phyloP scores from a whole-genome alignment of 495 filamentous ascomycete genomes.

The Hypoxylon crocopeplum region DNA sequence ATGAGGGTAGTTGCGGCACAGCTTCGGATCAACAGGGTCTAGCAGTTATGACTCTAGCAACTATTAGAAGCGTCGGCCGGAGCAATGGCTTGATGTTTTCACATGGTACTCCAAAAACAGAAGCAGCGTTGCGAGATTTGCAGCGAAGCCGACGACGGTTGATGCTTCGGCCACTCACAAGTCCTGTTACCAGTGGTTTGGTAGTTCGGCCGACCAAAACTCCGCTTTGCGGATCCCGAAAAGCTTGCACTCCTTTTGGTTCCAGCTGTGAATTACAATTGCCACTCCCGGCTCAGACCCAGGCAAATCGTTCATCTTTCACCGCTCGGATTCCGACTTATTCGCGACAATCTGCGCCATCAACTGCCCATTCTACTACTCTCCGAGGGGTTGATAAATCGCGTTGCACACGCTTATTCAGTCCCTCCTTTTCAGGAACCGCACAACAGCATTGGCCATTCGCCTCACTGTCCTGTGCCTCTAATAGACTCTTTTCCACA shows the following conservation, averaged over 20 bases:
- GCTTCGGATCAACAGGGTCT: constrained; percentile 3
- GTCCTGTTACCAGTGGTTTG: neutral
- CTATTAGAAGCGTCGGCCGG: constrained; percentile 6
- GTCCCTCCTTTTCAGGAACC: constrained; percentile 2
- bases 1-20: constrained; percentile 18
- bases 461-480: constrained; percentile 19
- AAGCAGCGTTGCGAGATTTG: constrained; percentile 7
- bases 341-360: constrained; percentile 17
- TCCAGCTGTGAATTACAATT: too few species aligned
- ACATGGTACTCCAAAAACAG: constrained; percentile 6
- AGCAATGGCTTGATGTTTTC: constrained; percentile 4
- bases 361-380: neutral
- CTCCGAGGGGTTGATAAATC: constrained; percentile 8
- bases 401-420: constrained; percentile 25
- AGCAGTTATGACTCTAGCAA: constrained; percentile 10
- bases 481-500: constrained; percentile 42
- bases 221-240: constrained; percentile 37
- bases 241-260: constrained; percentile 27
- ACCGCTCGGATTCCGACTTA: constrained; percentile 19
- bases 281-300: too few species aligned
- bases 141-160: neutral
- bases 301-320: constrained; percentile 16
- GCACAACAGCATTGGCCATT: constrained; percentile 14
- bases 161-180: constrained; percentile 29
- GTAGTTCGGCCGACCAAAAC: constrained; percentile 22